Base-by-base conservation (phyloP, 1,284 basidiomycete genomes). In the Entoloma clypeatum region DNA sequence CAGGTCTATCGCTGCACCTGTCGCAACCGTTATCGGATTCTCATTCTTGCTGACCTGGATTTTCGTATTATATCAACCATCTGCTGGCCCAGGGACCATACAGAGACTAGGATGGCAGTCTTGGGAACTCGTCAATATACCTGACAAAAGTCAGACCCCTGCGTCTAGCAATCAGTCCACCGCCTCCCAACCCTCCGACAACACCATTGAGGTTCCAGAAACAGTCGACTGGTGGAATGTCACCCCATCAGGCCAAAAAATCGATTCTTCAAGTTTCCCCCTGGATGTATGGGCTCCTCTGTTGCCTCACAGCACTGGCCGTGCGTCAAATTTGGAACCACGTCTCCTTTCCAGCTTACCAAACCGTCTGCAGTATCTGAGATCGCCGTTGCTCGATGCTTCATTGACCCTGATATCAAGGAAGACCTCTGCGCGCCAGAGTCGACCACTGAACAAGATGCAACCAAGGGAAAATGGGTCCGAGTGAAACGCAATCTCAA, bases 61-160 rank as follows among this genome's bases (percentile, higher is more conserved):
- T 29, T 86, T 88, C 58, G 67, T 88, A 22, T 75, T 90, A 25
- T 85, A 89, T 55, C 82, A 86, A 58, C 86, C 83, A 5, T 75
- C 74, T 9, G 67, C 72, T 4, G 82, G 83, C 4, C 89, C 90
- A 3, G 86, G 86, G 1, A 60, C 71, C 13, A 62, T 72, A 6
- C 87, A 92, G 53, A 73, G 76, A 36, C 64, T 92, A n/a, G 89
- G 89, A 13, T 93, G 90, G 91, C 91, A 94, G 54, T 74, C 86
- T n/a, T 93, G 89, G 88, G 90, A 90, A 30, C 53, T 72, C 4
- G 69, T 91, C 0, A 58, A 68, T 1, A 50, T 60, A 17, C 42
- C 47, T 16, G 32, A 41, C 33, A 29, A 43, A 24, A 25, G 13
- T 8, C 43, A 50, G 25, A 41, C 13, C 34, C 33, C 48, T 16